These are phyloP conservation scores for Colletotrichum liaoningense DNA, from an alignment of 2,329 filamentous ascomycete genomes.

Conservation along the genomic window DNA sequence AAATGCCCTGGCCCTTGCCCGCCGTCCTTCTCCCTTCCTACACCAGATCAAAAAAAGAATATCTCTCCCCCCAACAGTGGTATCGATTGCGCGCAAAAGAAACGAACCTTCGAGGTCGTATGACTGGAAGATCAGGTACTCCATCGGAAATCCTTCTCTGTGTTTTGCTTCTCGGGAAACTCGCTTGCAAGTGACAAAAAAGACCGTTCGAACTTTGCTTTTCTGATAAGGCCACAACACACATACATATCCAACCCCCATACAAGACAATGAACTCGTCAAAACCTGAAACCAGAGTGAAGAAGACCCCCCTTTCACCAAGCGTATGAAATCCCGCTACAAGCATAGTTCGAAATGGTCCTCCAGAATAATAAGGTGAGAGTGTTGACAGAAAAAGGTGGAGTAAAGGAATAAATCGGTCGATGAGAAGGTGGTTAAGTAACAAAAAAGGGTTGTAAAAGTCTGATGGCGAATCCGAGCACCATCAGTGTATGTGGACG, in stretches of 20 bases:
- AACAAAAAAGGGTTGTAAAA: not conserved
- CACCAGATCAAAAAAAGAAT: not conserved
- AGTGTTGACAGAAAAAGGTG: not conserved
- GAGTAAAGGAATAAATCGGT: not conserved
- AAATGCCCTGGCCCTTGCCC: no score
- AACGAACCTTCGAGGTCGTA: constrained; percentile 15
- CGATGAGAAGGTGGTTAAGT: not conserved
- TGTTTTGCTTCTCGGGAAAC: not conserved
- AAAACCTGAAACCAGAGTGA: not conserved
- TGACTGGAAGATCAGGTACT: not conserved
- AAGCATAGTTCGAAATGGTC: constrained; percentile 30
- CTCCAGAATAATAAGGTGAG: constrained; percentile 19
- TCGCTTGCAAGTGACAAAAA: not conserved
- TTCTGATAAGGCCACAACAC: not conserved
- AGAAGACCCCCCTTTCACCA: not conserved
- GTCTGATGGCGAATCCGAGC: not conserved
- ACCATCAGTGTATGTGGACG: constrained; percentile 6
- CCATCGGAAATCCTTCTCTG: not conserved
- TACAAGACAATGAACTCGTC: not conserved
- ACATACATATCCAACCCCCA: no score
- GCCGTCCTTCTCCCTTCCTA: not conserved
- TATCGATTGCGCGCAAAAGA: constrained; percentile 15
- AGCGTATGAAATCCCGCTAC: not conserved
- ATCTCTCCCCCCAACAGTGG: constrained; percentile 8
- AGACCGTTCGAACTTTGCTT: not conserved